Evolutionary conservation across 163 green algal species (phyloP).

Genomic region (Trebouxia gelatinosa): DNA sequence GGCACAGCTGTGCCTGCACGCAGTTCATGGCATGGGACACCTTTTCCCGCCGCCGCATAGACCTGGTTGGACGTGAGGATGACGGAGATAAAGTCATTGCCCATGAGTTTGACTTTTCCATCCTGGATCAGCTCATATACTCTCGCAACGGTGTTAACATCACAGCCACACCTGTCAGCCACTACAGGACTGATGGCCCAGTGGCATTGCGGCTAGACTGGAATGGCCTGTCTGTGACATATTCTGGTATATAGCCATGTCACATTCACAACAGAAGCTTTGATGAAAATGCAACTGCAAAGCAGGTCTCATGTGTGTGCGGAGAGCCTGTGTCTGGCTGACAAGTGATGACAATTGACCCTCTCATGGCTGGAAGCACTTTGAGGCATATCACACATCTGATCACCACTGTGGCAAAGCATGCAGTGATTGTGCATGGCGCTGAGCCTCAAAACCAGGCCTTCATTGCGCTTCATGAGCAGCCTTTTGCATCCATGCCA

Average conservation of each 20-base stretch:
- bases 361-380: no score
- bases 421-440: no score
- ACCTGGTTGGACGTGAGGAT: conserved; percentile 47
- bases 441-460: no score
- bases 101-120: conserved; percentile 51
- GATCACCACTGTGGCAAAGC: no score
- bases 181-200: conserved; percentile 48
- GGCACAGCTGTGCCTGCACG: no score
- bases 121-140: conserved; percentile 42
- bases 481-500: no score
- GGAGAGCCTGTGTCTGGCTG: no score
- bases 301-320: no score
- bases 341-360: no score
- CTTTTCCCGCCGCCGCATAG: conserved; percentile 39
- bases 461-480: no score
- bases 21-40: conserved; percentile 58
- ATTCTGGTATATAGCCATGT: no score
- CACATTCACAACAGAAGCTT: background rate
- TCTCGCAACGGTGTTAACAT: conserved; percentile 42
- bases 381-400: background rate
- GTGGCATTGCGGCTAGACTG: conserved; percentile 46
- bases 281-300: background rate
- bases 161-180: conserved; percentile 45
- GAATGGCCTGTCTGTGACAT: conserved; percentile 49
- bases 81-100: conserved; percentile 46